phyloP scores from a whole-genome alignment of 1,139 yeast species.

The Magnusiomyces tetraspermus region DNA sequence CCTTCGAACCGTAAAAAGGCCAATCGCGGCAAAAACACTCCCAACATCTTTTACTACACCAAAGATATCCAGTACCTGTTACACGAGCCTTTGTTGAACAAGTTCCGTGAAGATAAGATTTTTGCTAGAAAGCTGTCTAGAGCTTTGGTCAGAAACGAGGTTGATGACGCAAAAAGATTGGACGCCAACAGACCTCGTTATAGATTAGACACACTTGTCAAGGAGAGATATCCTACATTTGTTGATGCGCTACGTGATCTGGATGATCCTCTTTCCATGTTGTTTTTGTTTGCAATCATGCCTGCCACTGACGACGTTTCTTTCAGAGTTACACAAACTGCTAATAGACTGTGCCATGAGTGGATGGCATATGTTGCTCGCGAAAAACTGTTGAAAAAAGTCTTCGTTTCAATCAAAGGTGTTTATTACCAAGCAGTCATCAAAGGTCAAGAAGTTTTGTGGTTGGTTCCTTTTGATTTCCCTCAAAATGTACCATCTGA shows the following conservation, averaged over 20 bases:
- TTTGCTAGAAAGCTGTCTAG: slow-evolving; percentile 84
- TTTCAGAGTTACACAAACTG: slow-evolving; percentile 72
- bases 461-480: slow-evolving; percentile 96
- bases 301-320: slow-evolving; percentile 86
- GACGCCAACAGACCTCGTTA: slow-evolving; percentile 77
- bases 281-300: slow-evolving; percentile 85
- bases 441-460: slow-evolving; percentile 84
- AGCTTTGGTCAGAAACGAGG: slow-evolving; percentile 89
- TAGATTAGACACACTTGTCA: slow-evolving; percentile 80
- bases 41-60: slow-evolving; percentile 85
- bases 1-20: slow-evolving; percentile 96
- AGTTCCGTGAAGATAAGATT: slow-evolving; percentile 91
- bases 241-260: slow-evolving; percentile 85
- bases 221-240: slow-evolving; percentile 93
- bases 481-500: slow-evolving; percentile 93
- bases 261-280: slow-evolving; percentile 93
- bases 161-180: slow-evolving; percentile 75
- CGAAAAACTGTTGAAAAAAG: slow-evolving; percentile 73
- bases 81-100: slow-evolving; percentile 89
- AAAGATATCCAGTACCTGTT: slow-evolving; percentile 90
- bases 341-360: slow-evolving; percentile 78
- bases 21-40: slow-evolving; percentile 93
- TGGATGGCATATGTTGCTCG: slow-evolving; percentile 93
- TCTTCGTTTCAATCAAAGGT: slow-evolving; percentile 94
- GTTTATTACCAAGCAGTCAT: slow-evolving; percentile 88